Evolutionary conservation across 2,329 filamentous ascomycete genomes (phyloP), one percentile per base, ranked within the genome.

Genomic region (Claviceps cyperi): DNA sequence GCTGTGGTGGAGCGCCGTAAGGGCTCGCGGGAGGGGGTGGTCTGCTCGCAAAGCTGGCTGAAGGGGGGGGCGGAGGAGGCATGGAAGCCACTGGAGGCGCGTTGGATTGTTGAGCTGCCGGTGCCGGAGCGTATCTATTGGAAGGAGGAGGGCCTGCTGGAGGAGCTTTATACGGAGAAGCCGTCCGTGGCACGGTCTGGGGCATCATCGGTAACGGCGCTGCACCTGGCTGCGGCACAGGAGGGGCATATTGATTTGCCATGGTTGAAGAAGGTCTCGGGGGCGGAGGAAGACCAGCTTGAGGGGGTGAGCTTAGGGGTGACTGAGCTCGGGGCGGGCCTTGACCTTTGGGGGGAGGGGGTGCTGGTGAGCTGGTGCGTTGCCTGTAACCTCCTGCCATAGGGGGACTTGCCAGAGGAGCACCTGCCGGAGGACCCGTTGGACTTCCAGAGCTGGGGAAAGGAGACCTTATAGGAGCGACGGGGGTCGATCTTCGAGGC

Each of bases 131-230:
- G 64, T 94, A 94, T 59, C 87, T 75, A 69, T 80, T 87, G 9
- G 80, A 76, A 5, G 83, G 78, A n/a, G 86, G 81, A 5, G 79
- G 72, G 17, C 73, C 76, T 32, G 81, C 71, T 6, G 86, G 86
- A 49, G 90, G 85, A 38, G 84, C 79, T 59, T 90, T 88, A 66
- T 95, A 96, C 5, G 90, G 90, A 24, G 90, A 95, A 4, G 84
- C 76, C 28, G 84, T 88, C 55, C 88, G 81, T 21, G 81, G 77
- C 48, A 87, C 76, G 19, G 79, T 76, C 41, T 81, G 74, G 43
- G 77, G 77, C 48, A 66, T 58, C 52, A 66, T 58, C 52, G 74
- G 68, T 6, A 74, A 69, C 48, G 78, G 71, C 41, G 83, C 83
- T 9, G 81, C 79, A 57, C 90, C 87, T 2, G 76, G 69, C 73